Base-by-base conservation (phyloP, 2,329 filamentous ascomycete genomes). In the Aspergillus latus region DNA sequence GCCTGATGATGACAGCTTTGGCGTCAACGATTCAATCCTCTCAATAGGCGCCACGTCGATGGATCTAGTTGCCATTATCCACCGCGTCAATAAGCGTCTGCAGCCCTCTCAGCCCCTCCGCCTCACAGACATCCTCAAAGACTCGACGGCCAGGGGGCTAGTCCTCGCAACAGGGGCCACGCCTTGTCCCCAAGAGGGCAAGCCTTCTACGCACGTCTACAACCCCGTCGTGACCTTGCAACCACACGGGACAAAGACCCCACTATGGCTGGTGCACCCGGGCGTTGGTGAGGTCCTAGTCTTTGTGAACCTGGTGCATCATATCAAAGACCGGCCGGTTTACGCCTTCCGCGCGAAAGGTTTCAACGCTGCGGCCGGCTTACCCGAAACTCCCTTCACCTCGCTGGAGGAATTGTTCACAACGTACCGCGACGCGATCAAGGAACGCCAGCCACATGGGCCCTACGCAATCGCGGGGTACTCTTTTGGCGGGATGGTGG, bases 381-480 rank as follows among this genome's bases (percentile, higher is more conserved):
- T 21, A 21, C 21, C 21, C 21, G 72, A 81, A 42, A 4, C 50
- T 0, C 62, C 57, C 40, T 81, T 81, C 64, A 50, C 42, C 0
- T 62, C 48, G 32, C 68, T 83, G 15, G 51, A 61, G 0, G 78
- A 83, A 44, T 64, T 70, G 0, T 66, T 80, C 1, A 55, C 61
- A 1, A 73, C 65, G 0, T 84, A 83, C 62, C 58, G 67, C 8
- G 37, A 51, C 0, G 72, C 74, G 0, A 76, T 84, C 37, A 71
- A 72, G n/a, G 26, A 53, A 3, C 57, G 55, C 1, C 81, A 84
- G 56, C 79, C 80, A 0, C 11, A 66, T 0, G 80, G 82, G 0
- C 81, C 81, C 0, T 84, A 84, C 59, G 77, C 77, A 0, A 63
- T 84, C 1, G 77, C 77, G 0, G 81, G 82, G 0, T 84, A 83